Evolutionary conservation across 768 basidiomycete genomes (phyloP).

Genomic region (Tulasnella sp.): DNA sequence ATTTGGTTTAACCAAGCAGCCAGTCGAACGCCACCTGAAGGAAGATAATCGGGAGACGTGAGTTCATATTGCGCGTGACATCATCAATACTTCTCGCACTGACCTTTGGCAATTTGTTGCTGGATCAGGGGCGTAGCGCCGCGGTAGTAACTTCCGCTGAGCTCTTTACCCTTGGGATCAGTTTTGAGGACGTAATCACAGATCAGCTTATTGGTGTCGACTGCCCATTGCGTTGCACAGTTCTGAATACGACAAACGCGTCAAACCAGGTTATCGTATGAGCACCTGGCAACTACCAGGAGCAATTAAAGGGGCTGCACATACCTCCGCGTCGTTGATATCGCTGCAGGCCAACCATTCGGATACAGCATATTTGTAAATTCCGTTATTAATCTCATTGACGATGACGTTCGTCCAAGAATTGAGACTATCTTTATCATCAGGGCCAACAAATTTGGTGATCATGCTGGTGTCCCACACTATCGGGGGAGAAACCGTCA

Average conservation of each 20-base stretch:
- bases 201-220: constrained; percentile 13
- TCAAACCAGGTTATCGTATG: not conserved
- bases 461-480: constrained; percentile 22
- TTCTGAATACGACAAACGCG: not conserved
- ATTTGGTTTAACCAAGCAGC: constrained; percentile 13
- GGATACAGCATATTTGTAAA: not conserved
- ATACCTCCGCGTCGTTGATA: not conserved
- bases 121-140: constrained; percentile 19
- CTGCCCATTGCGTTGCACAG: constrained; percentile 18
- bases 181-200: constrained; percentile 15
- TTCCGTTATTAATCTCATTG: constrained; percentile 12
- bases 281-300: not conserved
- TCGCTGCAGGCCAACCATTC: constrained; percentile 18
- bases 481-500: not conserved
- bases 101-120: constrained; percentile 19
- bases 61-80: not conserved
- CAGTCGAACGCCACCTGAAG: constrained; percentile 2
- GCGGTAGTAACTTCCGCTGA: constrained; percentile 1
- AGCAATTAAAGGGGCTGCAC: not conserved
- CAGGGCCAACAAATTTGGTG: not conserved
- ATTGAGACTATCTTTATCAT: not conserved
- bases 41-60: not conserved
- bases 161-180: not conserved
- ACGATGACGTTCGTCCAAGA: constrained; percentile 10
- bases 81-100: not conserved